Evolutionary conservation across 2,329 filamentous ascomycete genomes (phyloP), one percentile per base, ranked within the genome.

Genomic region (Apiospora kogelbergensis): DNA sequence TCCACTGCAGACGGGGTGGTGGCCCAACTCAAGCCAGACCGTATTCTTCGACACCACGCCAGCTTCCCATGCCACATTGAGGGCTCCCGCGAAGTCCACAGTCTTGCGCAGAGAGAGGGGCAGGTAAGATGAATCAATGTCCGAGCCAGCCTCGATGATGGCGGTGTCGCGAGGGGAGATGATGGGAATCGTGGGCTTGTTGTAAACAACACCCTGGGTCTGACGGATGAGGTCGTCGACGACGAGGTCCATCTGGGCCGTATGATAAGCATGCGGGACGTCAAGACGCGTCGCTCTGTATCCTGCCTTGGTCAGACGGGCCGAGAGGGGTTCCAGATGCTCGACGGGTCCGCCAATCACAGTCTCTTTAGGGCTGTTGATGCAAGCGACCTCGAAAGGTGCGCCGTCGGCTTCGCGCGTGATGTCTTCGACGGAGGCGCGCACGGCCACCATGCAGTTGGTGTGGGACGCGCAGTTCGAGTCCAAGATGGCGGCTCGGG

Each of bases 1-100:
- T 30, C 83, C 83, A 10, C 83, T 82, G 79, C 87, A 90, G 13
- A 92, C 84, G 0, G 90, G 89, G 71, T 92, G 88, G 4, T 90
- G 89, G 1, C 91, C 91, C 70, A 93, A 82, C 74, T 93, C 91
- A 65, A 93, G 77, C 85, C 88, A 92, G 9, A 86, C 80, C 9
- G 87, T 89, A 73, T 84, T 83, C 10, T 84, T 74, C 63, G 82
- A 83, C 13, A 82, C 80, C 1, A 81, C 80, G 67, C 83, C 81
- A 0, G 85, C 87, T 40, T 79, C 80, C n/a, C 84, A 76, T 1
- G 48, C 48, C 26, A 57, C 48, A 6, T 33, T 9, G 13, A 93
- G 74, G 6, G 86, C 89, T 17, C 81, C 84, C 68, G 84, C 80
- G 77, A 93, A 92, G 77, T 92, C 85, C 69, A 93, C 91, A 0